Percentiles rank a stretch among this genome's conserved stretches.
Conservation (phyloP, 164 flowering plant genomes). For the Aristolochia fimbriata region DNA sequence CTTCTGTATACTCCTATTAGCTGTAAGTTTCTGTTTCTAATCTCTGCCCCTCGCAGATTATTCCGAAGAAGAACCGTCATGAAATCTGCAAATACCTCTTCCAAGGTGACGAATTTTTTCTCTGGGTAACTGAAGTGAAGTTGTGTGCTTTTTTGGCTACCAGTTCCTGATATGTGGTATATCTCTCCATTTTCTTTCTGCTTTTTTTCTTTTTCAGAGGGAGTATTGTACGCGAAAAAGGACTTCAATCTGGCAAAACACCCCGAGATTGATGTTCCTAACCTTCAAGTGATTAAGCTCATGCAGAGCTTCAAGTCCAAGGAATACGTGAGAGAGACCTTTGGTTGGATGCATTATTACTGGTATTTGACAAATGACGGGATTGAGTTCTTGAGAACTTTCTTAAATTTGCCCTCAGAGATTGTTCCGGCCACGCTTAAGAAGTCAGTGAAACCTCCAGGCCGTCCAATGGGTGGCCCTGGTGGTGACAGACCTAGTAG, state of each 20-base stretch:
- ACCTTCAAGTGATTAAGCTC: conserved; percentile 41
- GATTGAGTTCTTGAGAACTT: conserved; percentile 27
- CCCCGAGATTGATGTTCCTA: conserved; percentile 43
- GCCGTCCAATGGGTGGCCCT: conserved; percentile 33
- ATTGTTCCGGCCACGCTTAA: conserved; percentile 46
- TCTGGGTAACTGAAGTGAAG: no score
- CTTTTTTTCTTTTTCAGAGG: conserved; percentile 23
- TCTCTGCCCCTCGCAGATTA: conserved; percentile 27
- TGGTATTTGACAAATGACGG: conserved; percentile 36
- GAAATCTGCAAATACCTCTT: conserved; percentile 58
- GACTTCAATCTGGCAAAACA: conserved; percentile 41
- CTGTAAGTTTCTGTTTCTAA: no score
- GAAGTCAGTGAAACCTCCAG: conserved; percentile 32
- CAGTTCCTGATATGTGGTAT: no score
- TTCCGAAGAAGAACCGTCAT: conserved; percentile 47
- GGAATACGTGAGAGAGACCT: conserved; percentile 35
- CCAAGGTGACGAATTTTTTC: conserved; percentile 26
- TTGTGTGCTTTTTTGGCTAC: no score
- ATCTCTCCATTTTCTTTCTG: no score
- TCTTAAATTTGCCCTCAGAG: conserved; percentile 35
- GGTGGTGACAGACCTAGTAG: conserved; percentile 9
- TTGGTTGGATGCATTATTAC: conserved; percentile 38
- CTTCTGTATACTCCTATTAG: no score
- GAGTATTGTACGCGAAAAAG: conserved; percentile 39
- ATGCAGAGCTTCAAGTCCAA: conserved; percentile 44